Base-by-base conservation (phyloP, 768 basidiomycete species). In the Austroboletus eburneus region DNA sequence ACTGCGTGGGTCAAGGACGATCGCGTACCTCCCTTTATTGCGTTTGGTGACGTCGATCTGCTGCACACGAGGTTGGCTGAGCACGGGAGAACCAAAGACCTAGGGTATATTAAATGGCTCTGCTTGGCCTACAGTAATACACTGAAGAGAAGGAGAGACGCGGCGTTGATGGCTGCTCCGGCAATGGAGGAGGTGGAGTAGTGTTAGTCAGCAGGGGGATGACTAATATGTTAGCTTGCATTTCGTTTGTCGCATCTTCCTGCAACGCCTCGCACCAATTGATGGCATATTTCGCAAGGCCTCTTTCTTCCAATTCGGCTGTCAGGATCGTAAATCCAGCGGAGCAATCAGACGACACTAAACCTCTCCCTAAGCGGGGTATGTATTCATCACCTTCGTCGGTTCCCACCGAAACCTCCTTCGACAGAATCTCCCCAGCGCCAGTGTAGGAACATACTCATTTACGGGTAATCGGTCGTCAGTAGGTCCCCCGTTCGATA, bases 381-480 rank as follows among this genome's bases (percentile, higher is more conserved):
- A 57, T 60, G 73, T 74, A 18, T 18, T 16, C 13, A 2, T 24
- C 39, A 42, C 42, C 21, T 21, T 29, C 45, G 16, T 22, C 6
- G 4, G 6, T 34, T 45, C 46, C 39, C 43, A 38, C 40, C 43
- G 54, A 25, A 48, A 51, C 39, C 18, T 14, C 18, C 34, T 36
- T 13, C 36, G 34, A 34, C 59, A 87, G 85, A 88, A 69, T 73
- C 79, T 38, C 74, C 78, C 13, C 82, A 84, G 64, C 79, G 85
- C 43, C 86, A 92, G 59, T 96, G 92, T 69, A 82, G 88, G 61
- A 95, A 96, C 72, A 81, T 93, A 42, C 72, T 87, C 64, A 93
- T 95, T 52, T 87, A 93, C 62, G 92, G 93, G 91, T 93, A 69
- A 54, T 65, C 3, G 54, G 30, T 5, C 9, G 14, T 39, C 9